Conservation (phyloP, 345 rosid genomes). For the Syzygium aqueum region DNA sequence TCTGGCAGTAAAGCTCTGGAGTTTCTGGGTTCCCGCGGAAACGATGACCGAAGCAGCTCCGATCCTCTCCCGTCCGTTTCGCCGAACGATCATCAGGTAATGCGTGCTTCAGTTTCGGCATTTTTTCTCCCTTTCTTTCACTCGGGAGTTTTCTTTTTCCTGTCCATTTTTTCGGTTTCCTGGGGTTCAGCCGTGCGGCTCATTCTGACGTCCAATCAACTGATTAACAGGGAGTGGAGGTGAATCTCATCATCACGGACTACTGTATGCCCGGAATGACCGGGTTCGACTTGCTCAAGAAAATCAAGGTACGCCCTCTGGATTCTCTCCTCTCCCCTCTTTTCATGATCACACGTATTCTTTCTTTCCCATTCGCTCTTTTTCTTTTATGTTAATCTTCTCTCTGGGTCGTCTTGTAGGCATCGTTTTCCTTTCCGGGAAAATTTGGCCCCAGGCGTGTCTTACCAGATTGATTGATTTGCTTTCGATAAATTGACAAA, state of each 20-base stretch:
- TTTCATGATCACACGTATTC: not conserved
- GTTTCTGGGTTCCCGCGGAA: slow-evolving; percentile 48
- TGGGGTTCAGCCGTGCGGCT: not conserved
- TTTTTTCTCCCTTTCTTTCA: not conserved
- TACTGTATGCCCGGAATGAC: slow-evolving; percentile 89
- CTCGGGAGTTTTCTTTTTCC: not conserved
- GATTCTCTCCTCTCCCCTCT: slow-evolving; percentile 2
- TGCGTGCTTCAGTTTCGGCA: not conserved
- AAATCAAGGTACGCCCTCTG: slow-evolving; percentile 46
- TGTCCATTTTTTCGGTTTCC: not conserved
- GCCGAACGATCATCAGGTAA: slow-evolving; percentile 32
- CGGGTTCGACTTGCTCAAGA: slow-evolving; percentile 76
- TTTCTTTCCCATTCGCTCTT: not conserved
- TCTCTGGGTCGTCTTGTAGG: not conserved
- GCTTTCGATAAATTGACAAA: not conserved
- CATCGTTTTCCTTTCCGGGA: slow-evolving; percentile 9
- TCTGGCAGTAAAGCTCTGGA: slow-evolving; percentile 64
- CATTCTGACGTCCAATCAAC: not conserved
- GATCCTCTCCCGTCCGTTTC: slow-evolving; percentile 16
- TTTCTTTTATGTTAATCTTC: not conserved
- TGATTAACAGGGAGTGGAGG: slow-evolving; percentile 34
- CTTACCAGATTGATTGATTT: not conserved
- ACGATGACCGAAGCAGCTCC: slow-evolving; percentile 17
- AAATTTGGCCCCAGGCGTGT: not conserved
- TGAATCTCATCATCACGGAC: slow-evolving; percentile 63